Percentiles rank a stretch among this genome's conserved stretches.
These are phyloP conservation scores for Neurospora sp. DNA, from an alignment of 2,329 filamentous ascomycete genomes.

Conservation along the genomic window DNA sequence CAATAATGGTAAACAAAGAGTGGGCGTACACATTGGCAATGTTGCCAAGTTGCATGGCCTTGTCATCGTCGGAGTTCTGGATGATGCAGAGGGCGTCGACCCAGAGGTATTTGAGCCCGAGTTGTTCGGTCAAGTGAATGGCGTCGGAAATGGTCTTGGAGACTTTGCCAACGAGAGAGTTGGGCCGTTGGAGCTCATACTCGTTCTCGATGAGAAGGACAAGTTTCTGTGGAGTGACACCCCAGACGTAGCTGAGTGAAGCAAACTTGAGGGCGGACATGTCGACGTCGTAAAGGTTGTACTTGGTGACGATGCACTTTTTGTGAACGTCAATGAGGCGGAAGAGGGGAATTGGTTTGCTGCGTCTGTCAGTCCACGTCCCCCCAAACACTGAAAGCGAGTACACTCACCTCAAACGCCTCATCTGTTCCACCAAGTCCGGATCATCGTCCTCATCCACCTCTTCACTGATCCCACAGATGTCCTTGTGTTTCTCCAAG, in stretches of 20 bases:
- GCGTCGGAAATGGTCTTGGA: not conserved
- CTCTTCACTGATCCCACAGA: not conserved
- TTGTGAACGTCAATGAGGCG: not conserved
- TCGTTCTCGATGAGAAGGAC: not conserved
- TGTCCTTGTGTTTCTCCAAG: not conserved
- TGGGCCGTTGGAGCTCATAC: not conserved
- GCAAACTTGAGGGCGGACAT: not conserved
- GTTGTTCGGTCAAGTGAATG: not conserved
- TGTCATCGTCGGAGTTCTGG: constrained; percentile 2
- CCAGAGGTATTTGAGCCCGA: constrained; percentile 3
- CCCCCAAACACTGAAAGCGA: not conserved
- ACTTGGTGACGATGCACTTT: not conserved
- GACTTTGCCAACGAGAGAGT: not conserved
- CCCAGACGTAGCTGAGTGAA: not conserved
- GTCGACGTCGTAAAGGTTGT: not conserved
- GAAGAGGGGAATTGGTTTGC: not conserved
- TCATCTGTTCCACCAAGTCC: not conserved
- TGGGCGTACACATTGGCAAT: constrained; percentile 1
- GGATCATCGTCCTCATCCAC: not conserved
- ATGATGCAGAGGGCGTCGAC: constrained; percentile 5
- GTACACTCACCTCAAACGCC: not conserved
- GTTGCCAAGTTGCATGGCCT: constrained; percentile 1
- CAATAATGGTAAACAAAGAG: not conserved
- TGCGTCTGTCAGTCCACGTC: not conserved
- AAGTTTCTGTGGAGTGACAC: not conserved